Percentiles rank a stretch among this genome's conserved stretches.
Conservation (phyloP, 2,329 filamentous ascomycete genomes). For the Fusarium robinianum region DNA sequence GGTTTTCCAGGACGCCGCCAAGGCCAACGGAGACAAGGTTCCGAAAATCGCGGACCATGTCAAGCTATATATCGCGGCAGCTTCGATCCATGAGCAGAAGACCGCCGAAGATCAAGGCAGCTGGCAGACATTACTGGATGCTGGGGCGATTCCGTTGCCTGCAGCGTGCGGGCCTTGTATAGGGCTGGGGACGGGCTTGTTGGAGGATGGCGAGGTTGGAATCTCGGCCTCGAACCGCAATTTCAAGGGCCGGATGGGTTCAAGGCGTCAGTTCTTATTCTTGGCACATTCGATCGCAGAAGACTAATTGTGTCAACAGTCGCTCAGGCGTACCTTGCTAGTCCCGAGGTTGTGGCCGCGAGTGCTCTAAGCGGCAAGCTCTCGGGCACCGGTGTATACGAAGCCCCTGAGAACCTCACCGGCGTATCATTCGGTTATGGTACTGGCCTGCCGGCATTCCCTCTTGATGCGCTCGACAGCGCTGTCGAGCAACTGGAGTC, state of each 20-base stretch:
- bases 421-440: neutral
- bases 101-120: constrained; percentile 77
- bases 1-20: constrained; percentile 79
- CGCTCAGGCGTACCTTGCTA: constrained; percentile 74
- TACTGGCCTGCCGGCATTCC: neutral
- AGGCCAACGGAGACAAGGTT: constrained; percentile 55
- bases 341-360: constrained; percentile 86
- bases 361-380: constrained; percentile 75
- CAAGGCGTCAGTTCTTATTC: constrained; percentile 36
- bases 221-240: constrained; percentile 85
- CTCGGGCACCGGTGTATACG: constrained; percentile 74
- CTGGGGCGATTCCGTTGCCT: constrained; percentile 8
- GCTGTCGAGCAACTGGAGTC: neutral
- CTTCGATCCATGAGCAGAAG: constrained; percentile 75
- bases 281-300: neutral
- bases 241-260: constrained; percentile 87
- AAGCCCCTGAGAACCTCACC: constrained; percentile 61
- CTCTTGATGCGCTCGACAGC: constrained; percentile 4
- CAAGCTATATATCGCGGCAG: constrained; percentile 85
- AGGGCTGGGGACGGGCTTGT: constrained; percentile 71
- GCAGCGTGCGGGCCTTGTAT: constrained; percentile 76
- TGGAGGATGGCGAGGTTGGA: constrained; percentile 81
- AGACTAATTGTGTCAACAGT: neutral
- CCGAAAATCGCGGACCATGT: constrained; percentile 76
- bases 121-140: constrained; percentile 69